Evolutionary conservation across 345 rosid species (phyloP), one percentile per base, ranked within the genome.

Genomic region (Bruguiera parviflora): DNA sequence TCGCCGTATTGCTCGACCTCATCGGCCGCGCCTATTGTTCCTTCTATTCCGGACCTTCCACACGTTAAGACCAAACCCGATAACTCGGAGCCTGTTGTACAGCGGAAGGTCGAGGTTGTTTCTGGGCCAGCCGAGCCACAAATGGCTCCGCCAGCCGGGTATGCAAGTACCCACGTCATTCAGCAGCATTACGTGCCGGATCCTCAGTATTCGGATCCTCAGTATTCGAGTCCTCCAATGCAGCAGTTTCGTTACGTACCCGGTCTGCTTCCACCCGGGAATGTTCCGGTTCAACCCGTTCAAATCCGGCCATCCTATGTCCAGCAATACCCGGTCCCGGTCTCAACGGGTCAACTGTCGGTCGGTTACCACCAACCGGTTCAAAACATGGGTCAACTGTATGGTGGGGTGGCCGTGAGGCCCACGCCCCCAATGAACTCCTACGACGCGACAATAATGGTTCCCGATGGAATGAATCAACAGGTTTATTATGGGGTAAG

Each of bases 1-100:
- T 88, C 95, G 5, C 89, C 90, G 47, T 91, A 79, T 71, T 84
- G 84, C 70, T 91, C 97, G 0, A 84, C 90, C 0, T 88, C 91
- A 16, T 89, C 96, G 0, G 87, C 84, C 5, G 61, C 53, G 67
- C 79, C 89, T 0, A 49, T 56, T 25, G 83, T 75, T 5, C 77
- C 88, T 19, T 66, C 89, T 20, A 80, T 88, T 65, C 96, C 89
- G 27, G 91, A 91, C 63, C 90, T 91, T 59, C 88, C 84, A 19
- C 92, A 92, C 1, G 87, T 87, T 10, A 80, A 70, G 74, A 87
- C 90, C 59, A 91, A 88, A 71, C 85, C 86, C 29, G 97, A 88
- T 18, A 79, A 32, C 66, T 79, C 84, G 27, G 84, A 80, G 28
- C 78, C 70, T 6, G 31, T 57, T 16, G 0, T 71, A 16, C 87